Evolutionary conservation across 2,329 filamentous ascomycete species (phyloP), one percentile per base, ranked within the genome.

Genomic region (Fusarium oligoseptatum): DNA sequence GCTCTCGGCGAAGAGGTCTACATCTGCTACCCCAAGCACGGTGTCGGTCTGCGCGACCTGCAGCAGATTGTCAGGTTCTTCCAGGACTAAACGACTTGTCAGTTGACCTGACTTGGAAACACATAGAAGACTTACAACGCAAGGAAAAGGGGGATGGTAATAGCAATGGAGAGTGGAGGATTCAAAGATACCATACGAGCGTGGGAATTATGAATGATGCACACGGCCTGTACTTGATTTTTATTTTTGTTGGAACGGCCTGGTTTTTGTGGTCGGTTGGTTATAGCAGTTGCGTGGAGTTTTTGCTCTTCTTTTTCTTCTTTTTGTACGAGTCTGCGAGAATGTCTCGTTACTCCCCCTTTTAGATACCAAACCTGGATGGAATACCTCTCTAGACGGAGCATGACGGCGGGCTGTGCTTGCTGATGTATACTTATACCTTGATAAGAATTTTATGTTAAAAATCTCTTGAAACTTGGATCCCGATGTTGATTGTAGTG

Each of bases 41-140:
- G 95, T 9, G 88, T 98, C 32, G 95, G 95, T 2, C 91, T 95
- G 55, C 90, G 92, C 72, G 95, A 95, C 50, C 91, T 95, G 72
- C 91, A 93, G 81, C 94, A 95, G n/a, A 91, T 98, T 76, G 88
- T 98, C 85, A 93, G 92, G 81, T 98, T 97, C 86, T 97, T 98
- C 82, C 93, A 96, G 83, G 94, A 94, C 74, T 90, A 91, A 72
- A 75, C 12, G 15, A 57, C 4, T 55, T 12, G 48, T 29, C 24
- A 52, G 48, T 52, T 52, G 27, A 20, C 17, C 24, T 55, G 48
- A 20, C 48, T 55, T 55, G 48, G 27, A 55, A 55, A 63, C 11
- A 55, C 63, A 36, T 22, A 73, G 55, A 56, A 36, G 11, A 6
- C 12, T 56, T 56, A 20, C 41, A 50, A 20, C 41, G 39, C 17